phyloP scores from a whole-genome alignment of 1,139 yeast genomes.

The Nakaseomyces delphensis region DNA sequence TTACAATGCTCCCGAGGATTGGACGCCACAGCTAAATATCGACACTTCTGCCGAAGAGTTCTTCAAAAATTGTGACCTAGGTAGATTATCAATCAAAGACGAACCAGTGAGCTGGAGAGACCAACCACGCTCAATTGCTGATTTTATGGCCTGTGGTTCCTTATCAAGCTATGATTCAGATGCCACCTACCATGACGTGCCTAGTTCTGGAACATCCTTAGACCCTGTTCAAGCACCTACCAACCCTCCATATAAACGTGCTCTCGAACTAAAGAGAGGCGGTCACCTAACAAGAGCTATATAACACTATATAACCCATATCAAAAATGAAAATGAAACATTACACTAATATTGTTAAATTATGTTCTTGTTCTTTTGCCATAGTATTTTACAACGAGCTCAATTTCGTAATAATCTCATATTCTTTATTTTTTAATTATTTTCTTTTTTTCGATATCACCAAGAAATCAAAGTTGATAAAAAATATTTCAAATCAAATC shows the following conservation, averaged over 20 bases:
- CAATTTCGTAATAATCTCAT: neutral
- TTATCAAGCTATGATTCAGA: conserved; percentile 81
- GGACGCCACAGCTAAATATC: conserved; percentile 61
- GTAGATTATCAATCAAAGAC: conserved; percentile 39
- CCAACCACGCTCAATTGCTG: conserved; percentile 70
- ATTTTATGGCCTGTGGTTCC: conserved; percentile 91
- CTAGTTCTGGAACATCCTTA: conserved; percentile 28
- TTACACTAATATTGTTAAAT: neutral
- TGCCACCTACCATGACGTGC: conserved; percentile 57
- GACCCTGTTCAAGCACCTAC: conserved; percentile 94
- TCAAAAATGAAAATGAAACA: neutral
- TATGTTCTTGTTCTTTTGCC: too few species aligned
- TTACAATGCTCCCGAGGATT: conserved; percentile 69
- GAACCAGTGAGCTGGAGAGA: conserved; percentile 36
- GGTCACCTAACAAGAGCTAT: conserved; percentile 37
- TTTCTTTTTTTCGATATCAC: too few species aligned
- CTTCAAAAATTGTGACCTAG: conserved; percentile 57
- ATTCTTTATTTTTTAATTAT: neutral
- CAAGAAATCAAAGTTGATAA: too few species aligned
- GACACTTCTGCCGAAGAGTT: conserved; percentile 70
- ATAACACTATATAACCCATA: conserved; percentile 9
- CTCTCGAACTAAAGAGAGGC: conserved; percentile 74
- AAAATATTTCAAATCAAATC: too few species aligned
- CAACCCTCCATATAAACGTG: conserved; percentile 91
- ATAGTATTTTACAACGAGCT: too few species aligned